These are phyloP conservation scores for Scheffersomyces segobiensis DNA, from an alignment of 1,139 yeast genomes.

Conservation along the genomic window DNA sequence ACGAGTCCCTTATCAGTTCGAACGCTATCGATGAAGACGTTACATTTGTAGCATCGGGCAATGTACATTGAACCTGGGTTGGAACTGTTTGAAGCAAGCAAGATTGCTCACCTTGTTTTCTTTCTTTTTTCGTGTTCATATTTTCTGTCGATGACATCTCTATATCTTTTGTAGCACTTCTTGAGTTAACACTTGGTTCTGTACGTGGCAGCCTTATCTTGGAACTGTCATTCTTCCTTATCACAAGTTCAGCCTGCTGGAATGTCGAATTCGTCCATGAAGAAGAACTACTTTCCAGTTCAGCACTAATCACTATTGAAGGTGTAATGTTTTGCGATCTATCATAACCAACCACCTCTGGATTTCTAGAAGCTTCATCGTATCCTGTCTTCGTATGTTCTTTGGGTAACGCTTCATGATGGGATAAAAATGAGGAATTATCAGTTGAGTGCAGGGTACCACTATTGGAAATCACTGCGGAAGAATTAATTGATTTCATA, in stretches of 20 bases:
- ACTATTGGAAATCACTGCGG: conserved; percentile 29
- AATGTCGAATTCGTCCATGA: conserved; percentile 22
- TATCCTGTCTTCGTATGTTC: neutral
- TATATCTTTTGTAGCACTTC: neutral
- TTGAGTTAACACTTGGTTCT: neutral
- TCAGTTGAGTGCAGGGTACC: conserved; percentile 37
- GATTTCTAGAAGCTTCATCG: neutral
- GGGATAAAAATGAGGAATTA: conserved; percentile 30
- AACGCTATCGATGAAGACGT: neutral
- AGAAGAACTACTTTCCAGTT: conserved; percentile 16
- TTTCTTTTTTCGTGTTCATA: neutral
- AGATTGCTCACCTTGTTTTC: neutral
- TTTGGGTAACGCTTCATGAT: conserved; percentile 10
- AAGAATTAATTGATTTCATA: conserved; percentile 28
- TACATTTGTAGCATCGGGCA: neutral
- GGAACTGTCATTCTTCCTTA: neutral
- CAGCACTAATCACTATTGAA: conserved; percentile 22
- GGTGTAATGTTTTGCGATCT: conserved; percentile 14
- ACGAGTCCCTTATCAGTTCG: neutral
- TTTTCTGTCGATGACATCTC: neutral
- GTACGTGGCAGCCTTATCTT: neutral
- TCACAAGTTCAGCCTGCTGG: conserved; percentile 13
- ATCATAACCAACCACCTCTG: neutral
- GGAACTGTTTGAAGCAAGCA: neutral
- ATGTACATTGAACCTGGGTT: neutral